Percentiles rank a stretch among this genome's conserved stretches.
Conservation (phyloP, 352 stramenopile genomes). For the Globisporangium cederbergense region DNA sequence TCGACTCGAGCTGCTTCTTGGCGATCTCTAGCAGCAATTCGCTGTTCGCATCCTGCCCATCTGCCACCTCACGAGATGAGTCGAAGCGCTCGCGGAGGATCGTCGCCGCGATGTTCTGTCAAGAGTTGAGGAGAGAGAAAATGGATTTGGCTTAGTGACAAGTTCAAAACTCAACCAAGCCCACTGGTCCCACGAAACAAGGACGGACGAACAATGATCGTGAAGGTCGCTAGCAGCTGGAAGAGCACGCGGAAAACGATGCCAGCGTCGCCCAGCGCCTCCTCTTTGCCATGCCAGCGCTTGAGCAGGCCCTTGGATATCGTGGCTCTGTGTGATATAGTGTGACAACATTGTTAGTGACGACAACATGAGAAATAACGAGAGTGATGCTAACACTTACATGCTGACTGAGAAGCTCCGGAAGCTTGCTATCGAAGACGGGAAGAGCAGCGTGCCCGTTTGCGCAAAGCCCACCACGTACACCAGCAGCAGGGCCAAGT, state of each 20-base stretch:
- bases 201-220: slow-evolving; percentile 40
- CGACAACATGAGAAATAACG: neutral
- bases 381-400: slow-evolving; percentile 24
- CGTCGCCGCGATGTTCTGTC: slow-evolving; percentile 54
- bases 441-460: slow-evolving; percentile 39
- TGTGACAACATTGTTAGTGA: neutral
- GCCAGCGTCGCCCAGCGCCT: neutral
- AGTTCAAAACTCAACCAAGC: neutral
- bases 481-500: slow-evolving; percentile 30
- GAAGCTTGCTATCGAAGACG: slow-evolving; percentile 27
- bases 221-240: slow-evolving; percentile 37
- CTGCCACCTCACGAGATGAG: slow-evolving; percentile 13
- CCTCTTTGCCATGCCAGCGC: neutral
- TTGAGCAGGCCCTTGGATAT: slow-evolving; percentile 25
- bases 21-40: slow-evolving; percentile 48
- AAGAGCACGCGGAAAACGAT: slow-evolving; percentile 37
- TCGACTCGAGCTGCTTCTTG: slow-evolving; percentile 51
- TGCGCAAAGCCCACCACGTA: slow-evolving; percentile 52
- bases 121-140: neutral
- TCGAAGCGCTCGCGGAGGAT: slow-evolving; percentile 67
- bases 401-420: slow-evolving; percentile 40
- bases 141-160: neutral
- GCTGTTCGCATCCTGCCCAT: slow-evolving; percentile 18
- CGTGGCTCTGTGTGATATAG: slow-evolving; percentile 19
- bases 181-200: neutral